Evolutionary conservation across 192 early-diverging fungal genomes (phyloP).

Genomic region (Rhizoclosmatium globosum): DNA sequence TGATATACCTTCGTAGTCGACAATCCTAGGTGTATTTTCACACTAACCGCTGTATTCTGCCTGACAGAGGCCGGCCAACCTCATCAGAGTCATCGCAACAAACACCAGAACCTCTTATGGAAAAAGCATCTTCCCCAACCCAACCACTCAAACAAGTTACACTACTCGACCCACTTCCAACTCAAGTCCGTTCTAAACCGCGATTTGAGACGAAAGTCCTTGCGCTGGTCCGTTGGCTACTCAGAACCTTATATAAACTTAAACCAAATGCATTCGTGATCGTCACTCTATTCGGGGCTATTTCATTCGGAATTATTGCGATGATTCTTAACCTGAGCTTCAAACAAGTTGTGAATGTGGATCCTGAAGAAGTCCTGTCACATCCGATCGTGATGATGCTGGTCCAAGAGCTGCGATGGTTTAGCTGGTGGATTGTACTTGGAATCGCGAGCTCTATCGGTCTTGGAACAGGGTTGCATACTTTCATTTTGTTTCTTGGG

Average conservation of each 20-base stretch:
- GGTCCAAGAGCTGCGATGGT: slow-evolving; percentile 70
- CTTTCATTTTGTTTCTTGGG: slow-evolving; percentile 93
- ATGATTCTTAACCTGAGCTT: not conserved
- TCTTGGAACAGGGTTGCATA: slow-evolving; percentile 93
- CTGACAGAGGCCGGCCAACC: too few relatives aligned
- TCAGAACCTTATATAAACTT: not conserved
- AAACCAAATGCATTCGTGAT: not conserved
- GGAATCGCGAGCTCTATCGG: slow-evolving; percentile 92
- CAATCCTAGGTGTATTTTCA: too few relatives aligned
- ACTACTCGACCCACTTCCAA: not conserved
- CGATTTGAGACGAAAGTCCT: not conserved
- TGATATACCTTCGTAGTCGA: too few relatives aligned
- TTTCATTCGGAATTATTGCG: not conserved
- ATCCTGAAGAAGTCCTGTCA: not conserved
- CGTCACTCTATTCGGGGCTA: not conserved
- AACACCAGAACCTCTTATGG: too few relatives aligned
- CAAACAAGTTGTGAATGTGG: not conserved
- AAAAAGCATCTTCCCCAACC: too few relatives aligned
- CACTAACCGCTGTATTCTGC: too few relatives aligned
- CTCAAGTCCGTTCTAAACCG: not conserved
- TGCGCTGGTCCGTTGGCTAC: not conserved
- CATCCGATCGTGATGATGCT: not conserved
- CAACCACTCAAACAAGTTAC: not conserved
- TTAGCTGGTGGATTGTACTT: slow-evolving; percentile 87
- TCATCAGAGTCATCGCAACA: too few relatives aligned